Conservation (phyloP, 2,329 filamentous ascomycete species). For the Beauveria bassiana region DNA sequence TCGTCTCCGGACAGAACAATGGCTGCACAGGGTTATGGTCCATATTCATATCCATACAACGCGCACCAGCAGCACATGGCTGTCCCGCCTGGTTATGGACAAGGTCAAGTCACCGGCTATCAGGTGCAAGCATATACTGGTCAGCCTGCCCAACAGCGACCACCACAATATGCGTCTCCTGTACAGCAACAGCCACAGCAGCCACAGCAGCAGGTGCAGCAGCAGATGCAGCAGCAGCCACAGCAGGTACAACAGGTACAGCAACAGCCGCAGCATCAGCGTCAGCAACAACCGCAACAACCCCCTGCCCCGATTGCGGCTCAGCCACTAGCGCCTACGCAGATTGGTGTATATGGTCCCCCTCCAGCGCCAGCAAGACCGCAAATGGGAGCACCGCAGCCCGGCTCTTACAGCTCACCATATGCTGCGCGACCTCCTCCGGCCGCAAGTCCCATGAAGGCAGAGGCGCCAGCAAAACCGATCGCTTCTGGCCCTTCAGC, state of each 20-base stretch:
- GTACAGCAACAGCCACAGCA: slow-evolving; percentile 19
- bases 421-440: slow-evolving; percentile 27
- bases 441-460: not conserved
- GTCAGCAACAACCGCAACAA: slow-evolving; percentile 14
- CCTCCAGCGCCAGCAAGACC: slow-evolving; percentile 29
- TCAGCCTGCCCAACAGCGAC: slow-evolving; percentile 14
- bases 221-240: not conserved
- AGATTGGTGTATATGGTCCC: slow-evolving; percentile 27
- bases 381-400: slow-evolving; percentile 24
- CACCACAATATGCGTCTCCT: not conserved
- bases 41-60: slow-evolving; percentile 28
- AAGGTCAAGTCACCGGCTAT: slow-evolving; percentile 25
- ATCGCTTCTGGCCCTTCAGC: not conserved
- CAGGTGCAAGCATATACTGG: slow-evolving; percentile 25
- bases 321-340: slow-evolving; percentile 15
- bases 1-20: slow-evolving; percentile 42
- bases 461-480: slow-evolving; percentile 12
- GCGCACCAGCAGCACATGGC: slow-evolving; percentile 26
- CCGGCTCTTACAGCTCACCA: slow-evolving; percentile 29
- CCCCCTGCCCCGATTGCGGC: slow-evolving; percentile 21
- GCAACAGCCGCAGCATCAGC: slow-evolving; percentile 15
- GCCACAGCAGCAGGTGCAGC: slow-evolving; percentile 17
- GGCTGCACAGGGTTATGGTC: slow-evolving; percentile 29
- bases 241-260: not conserved
- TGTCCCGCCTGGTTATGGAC: slow-evolving; percentile 25